Evolutionary conservation across 768 basidiomycete species (phyloP), one percentile per base, ranked within the genome.

Genomic region (Amylocystis lapponica): DNA sequence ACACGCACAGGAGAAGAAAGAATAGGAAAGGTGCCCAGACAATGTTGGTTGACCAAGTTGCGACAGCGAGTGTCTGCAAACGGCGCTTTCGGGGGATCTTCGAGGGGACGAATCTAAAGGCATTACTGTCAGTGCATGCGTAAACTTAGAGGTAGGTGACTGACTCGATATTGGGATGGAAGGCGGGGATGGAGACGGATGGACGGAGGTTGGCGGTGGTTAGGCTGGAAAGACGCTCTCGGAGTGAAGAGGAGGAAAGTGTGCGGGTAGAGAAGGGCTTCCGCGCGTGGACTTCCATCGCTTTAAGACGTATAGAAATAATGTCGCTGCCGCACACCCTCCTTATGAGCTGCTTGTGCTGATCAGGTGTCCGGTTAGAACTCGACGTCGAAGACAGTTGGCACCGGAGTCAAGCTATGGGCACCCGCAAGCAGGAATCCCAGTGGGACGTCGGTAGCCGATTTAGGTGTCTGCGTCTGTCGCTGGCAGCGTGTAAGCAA

Each of bases 11-110:
- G 34, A 93, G 71, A n/a, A 86, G 58, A 26, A 95, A 69, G 68
- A 92, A 96, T 32, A 76, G 39, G 51, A 75, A 75, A 12, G 77
- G 61, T 16, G 75, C 74, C 43, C 85, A 70, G 3, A 86, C 74
- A 40, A 96, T 80, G 61, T 83, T 66, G n/a, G 84, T 77, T 22
- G 88, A 87, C 91, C 89, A 95, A 39, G 81, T 51, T 13, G 93
- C 88, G 35, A 98, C 95, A 0, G 79, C 84, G 50, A 91, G 69
- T 53, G 88, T 97, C 68, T 98, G 94, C 46, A 95, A 61, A 54
- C 93, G 72, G 52, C 93, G 75, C 63, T 84, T 85, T 47, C 82
- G 75, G 13, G 94, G 94, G 55, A 97, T 85, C 56, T 79, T 78
- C 7, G 89, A 76, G 0, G 93, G 93, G 1, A 83, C 93, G 58